A percentile compares a stretch with the other conserved stretches of the same genome.
These are phyloP conservation scores for Digitaria exilis DNA, from an alignment of 202 grass and related monocot genomes.

Conservation along the genomic window DNA sequence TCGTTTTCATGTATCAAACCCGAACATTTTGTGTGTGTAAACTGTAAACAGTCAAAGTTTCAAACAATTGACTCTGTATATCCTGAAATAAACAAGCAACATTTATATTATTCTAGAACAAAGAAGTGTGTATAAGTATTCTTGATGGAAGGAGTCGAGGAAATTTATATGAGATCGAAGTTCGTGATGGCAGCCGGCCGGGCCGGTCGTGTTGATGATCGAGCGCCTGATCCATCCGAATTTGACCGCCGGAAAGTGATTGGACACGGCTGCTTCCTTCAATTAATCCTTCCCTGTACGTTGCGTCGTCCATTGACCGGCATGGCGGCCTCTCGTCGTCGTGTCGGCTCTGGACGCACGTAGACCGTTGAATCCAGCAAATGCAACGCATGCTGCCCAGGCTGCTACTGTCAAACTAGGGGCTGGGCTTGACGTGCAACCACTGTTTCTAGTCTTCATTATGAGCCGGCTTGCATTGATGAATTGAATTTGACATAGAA, in stretches of 20 bases:
- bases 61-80: not conserved
- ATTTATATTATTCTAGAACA: not conserved
- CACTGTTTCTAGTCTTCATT: not conserved
- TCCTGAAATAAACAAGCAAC: not conserved
- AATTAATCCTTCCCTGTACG: not conserved
- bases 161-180: not conserved
- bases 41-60: not conserved
- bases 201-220: too few species aligned
- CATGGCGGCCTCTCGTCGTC: not conserved
- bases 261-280: not conserved
- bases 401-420: not conserved
- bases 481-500: not conserved
- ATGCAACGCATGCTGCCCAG: not conserved
- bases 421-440: not conserved
- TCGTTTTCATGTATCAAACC: not conserved
- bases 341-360: constrained; percentile 2
- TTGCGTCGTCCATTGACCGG: constrained; percentile 11
- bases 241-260: not conserved
- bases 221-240: not conserved
- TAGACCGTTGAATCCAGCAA: constrained; percentile 25
- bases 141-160: not conserved
- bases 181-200: not conserved
- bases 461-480: not conserved
- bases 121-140: not conserved
- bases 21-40: not conserved